phyloP scores from a whole-genome alignment of 2,329 filamentous ascomycete genomes.

The Stagonosporopsis vannaccii region DNA sequence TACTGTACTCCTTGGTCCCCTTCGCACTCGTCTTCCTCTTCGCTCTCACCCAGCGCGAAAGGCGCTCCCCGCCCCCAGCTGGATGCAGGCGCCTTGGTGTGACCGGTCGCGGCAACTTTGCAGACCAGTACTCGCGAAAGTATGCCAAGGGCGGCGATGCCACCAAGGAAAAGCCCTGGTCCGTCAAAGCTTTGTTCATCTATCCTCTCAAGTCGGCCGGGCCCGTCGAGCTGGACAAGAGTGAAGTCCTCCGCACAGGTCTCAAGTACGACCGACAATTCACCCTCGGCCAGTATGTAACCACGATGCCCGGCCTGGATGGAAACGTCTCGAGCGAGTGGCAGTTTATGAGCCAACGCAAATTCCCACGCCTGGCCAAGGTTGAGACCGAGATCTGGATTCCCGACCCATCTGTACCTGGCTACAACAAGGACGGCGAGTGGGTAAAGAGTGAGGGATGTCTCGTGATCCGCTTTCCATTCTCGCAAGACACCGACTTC shows the following conservation, averaged over 20 bases:
- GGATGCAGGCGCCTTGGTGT: conserved; percentile 64
- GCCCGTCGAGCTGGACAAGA: conserved; percentile 74
- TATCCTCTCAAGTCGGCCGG: conserved; percentile 86
- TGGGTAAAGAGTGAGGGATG: conserved; percentile 65
- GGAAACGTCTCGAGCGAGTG: conserved; percentile 59
- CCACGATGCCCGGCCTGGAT: conserved; percentile 52
- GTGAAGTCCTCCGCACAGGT: conserved; percentile 71
- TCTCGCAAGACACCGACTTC: conserved; percentile 47
- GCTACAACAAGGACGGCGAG: conserved; percentile 58
- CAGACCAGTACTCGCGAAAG: conserved; percentile 63
- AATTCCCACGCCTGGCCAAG: conserved; percentile 74
- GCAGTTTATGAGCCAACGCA: conserved; percentile 75
- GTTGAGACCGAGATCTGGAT: conserved; percentile 73
- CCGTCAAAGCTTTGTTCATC: conserved; percentile 74
- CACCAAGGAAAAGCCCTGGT: conserved; percentile 42
- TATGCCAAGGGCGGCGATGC: conserved; percentile 50
- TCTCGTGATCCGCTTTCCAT: conserved; percentile 71
- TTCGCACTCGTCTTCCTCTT: conserved; percentile 33
- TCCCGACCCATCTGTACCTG: conserved; percentile 66
- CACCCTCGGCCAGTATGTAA: conserved; percentile 73
- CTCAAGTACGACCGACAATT: conserved; percentile 83
- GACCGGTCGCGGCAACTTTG: conserved; percentile 58
- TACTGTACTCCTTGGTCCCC: conserved; percentile 19
- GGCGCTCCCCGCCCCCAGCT: conserved; percentile 35
- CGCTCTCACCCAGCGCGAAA: conserved; percentile 35